Conservation (phyloP, 2,329 filamentous ascomycete species). For the Fusarium sp. region DNA sequence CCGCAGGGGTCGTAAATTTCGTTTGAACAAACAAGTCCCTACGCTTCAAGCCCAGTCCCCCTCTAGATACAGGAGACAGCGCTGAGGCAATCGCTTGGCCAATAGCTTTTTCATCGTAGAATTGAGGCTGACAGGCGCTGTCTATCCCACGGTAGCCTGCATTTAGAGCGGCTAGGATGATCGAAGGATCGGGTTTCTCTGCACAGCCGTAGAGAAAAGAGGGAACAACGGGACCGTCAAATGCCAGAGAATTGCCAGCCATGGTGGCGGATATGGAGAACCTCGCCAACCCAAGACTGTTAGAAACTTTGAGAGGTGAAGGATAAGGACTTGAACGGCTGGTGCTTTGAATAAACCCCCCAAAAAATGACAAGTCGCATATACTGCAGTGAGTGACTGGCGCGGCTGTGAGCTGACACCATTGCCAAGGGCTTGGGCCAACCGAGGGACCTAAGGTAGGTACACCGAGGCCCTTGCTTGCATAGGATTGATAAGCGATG, state of each 20-base stretch:
- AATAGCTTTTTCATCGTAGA: neutral
- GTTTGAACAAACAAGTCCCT: neutral
- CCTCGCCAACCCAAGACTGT: no score
- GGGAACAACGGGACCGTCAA: neutral
- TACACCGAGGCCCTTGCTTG: no score
- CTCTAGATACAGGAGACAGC: neutral
- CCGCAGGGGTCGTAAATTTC: neutral
- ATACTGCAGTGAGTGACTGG: no score
- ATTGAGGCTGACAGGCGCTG: neutral
- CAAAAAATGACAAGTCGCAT: no score
- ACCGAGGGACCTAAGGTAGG: no score
- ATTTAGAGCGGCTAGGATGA: neutral
- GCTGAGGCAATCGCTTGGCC: neutral
- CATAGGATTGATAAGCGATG: no score
- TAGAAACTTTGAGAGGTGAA: no score
- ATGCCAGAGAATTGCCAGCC: neutral
- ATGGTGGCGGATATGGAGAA: neutral
- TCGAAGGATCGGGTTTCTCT: neutral
- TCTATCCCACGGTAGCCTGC: neutral
- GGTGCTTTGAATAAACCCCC: neutral
- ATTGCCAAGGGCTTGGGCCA: no score
- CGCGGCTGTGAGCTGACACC: no score
- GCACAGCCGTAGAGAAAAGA: neutral
- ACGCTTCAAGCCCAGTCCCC: neutral
- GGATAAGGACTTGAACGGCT: no score